Conservation (phyloP, 345 rosid genomes). For the Acer yangbiense region DNA sequence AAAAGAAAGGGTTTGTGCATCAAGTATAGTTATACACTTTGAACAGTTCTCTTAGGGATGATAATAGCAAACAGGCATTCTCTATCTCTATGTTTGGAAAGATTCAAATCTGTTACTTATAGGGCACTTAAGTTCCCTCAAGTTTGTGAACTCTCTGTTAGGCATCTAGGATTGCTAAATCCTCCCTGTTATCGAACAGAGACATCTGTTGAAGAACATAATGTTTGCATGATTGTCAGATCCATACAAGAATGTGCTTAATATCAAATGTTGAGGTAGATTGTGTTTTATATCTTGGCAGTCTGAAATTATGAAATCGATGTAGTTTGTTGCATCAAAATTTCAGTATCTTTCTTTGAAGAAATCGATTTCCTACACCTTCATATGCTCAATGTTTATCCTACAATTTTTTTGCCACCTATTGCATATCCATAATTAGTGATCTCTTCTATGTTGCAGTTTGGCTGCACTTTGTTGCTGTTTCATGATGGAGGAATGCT, state of each 20-base stretch:
- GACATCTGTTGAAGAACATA: neutral
- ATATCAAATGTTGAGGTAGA: neutral
- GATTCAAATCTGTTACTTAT: neutral
- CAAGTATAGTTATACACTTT: neutral
- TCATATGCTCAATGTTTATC: neutral
- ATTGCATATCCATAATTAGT: neutral
- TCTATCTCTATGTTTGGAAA: neutral
- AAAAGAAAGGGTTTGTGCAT: neutral
- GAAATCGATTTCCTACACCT: neutral
- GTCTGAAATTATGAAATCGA: neutral
- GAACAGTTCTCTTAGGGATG: neutral
- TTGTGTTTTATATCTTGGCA: neutral
- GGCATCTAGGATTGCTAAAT: neutral
- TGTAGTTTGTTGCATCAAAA: neutral
- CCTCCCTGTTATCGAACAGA: neutral
- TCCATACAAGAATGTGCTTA: neutral
- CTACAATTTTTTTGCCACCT: neutral
- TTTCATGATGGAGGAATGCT: slow-evolving; percentile 51
- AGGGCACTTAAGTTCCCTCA: neutral
- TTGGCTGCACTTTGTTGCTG: slow-evolving; percentile 56
- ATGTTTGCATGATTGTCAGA: neutral
- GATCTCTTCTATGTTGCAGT: slow-evolving; percentile 34
- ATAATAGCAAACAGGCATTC: neutral
- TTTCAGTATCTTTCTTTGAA: neutral
- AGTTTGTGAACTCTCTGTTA: neutral